Evolutionary conservation across 2,329 filamentous ascomycete species (phyloP).

Genomic region (Botrytis medusae): DNA sequence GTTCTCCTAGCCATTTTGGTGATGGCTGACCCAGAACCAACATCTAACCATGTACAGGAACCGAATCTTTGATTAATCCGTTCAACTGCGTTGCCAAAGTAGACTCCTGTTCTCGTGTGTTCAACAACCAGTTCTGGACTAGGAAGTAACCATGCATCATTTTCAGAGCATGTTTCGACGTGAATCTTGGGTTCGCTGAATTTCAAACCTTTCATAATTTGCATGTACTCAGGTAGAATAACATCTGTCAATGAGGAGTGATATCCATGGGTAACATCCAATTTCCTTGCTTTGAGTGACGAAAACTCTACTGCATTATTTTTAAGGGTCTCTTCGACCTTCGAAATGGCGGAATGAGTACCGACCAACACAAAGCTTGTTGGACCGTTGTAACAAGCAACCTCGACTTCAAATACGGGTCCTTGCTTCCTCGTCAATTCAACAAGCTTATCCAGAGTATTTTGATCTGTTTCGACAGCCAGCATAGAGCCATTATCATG

Average conservation of each 20-base stretch:
- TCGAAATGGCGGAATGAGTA: neutral
- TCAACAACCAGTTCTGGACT: neutral
- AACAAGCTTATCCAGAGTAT: neutral
- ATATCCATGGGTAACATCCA: neutral
- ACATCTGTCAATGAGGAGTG: neutral
- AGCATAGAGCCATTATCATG: neutral
- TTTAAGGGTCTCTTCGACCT: neutral
- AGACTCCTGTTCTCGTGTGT: neutral
- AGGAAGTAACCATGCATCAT: neutral
- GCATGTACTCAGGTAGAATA: neutral
- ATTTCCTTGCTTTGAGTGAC: neutral
- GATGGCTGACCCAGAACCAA: neutral
- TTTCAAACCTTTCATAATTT: neutral
- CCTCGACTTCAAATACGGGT: neutral
- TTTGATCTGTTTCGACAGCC: neutral
- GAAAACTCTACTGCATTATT: neutral
- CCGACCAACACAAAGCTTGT: neutral
- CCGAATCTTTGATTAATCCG: neutral
- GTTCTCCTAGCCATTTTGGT: neutral
- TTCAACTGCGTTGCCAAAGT: neutral
- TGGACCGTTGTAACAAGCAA: neutral
- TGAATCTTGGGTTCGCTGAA: neutral
- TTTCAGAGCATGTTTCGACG: neutral
- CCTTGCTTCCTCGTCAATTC: neutral
- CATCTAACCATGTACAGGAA: neutral